Conservation (phyloP, 306 rosid genomes). For the Prunus armeniaca region DNA sequence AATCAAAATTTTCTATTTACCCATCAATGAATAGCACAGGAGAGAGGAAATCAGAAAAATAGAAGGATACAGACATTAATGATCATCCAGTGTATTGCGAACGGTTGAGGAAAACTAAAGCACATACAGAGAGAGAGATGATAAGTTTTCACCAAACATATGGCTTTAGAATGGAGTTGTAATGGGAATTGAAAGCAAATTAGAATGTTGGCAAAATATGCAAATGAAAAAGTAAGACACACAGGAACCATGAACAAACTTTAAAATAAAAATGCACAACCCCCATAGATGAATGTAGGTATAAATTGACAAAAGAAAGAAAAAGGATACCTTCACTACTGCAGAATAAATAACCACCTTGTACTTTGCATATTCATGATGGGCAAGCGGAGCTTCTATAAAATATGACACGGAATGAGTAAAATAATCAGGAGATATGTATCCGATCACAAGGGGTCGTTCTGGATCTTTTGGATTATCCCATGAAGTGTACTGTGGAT, state of each 20-base stretch:
- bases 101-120: neutral
- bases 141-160: neutral
- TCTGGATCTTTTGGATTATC: slow-evolving; percentile 84
- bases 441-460: slow-evolving; percentile 91
- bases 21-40: too few species aligned
- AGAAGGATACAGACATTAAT: too few species aligned
- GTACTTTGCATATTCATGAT: slow-evolving; percentile 70
- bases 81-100: too few species aligned
- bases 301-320: neutral
- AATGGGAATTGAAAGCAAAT: neutral
- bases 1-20: too few species aligned
- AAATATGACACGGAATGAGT: slow-evolving; percentile 98
- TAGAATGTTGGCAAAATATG: neutral
- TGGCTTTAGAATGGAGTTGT: neutral
- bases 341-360: slow-evolving; percentile 93
- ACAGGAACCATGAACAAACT: neutral
- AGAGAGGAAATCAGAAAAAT: too few species aligned
- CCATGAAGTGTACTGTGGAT: slow-evolving; percentile 72
- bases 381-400: slow-evolving; percentile 85
- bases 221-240: neutral
- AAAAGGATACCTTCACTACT: slow-evolving; percentile 87
- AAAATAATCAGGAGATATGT: slow-evolving; percentile 95
- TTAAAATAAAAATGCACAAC: neutral
- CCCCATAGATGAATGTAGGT: neutral
- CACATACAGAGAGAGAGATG: neutral